Evolutionary conservation across 306 rosid species (phyloP), one percentile per base, ranked within the genome.

Genomic region (Cucurbita ficifolia): DNA sequence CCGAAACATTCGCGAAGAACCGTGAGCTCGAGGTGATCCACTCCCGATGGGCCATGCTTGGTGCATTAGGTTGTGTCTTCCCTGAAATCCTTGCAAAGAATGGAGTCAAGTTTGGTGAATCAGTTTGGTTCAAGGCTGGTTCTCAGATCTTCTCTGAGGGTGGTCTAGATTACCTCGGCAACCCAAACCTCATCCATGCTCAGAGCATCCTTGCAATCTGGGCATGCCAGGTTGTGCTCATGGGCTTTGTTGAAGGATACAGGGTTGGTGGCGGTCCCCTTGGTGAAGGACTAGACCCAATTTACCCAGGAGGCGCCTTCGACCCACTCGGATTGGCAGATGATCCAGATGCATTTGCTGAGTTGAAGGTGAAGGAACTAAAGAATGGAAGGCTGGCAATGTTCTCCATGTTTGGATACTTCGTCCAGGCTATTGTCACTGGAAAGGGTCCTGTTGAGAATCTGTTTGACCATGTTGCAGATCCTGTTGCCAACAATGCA

Each of bases 71-170:
- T 1, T 84, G 89, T 9, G 88, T 87, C 64, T 89, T 94, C 88
- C 97, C 98, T 0, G 98, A 94, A 45, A 1, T 94, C 78, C 88
- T 90, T 35, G 85, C 89, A 19, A 94, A 43, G 89, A 94, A 94
- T 2, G 97, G 97, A 11, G 91, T 94, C 82, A 84, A 87, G 80
- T 94, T 94, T 19, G 97, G 98, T 0, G 97, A 94, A 81, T 91
- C 98, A 1, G 97, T 94, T 1, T 90, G 98, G 98, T 94, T 94
- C 86, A 94, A 94, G 85, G 97, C 97, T 3, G 97, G 97, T 29
- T 71, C 95, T 8, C 98, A 94, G 76, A 94, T 94, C 78, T 94
- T 94, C 88, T 86, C 97, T 0, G 97, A 90, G 76, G 98, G 98
- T 12, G 98, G 98, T 36, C 92, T 94, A 7, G 97, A 94, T 68